These are phyloP conservation scores for Nyctanthes arbortristis DNA, from an alignment of 257 asterid genomes.

Conservation along the genomic window DNA sequence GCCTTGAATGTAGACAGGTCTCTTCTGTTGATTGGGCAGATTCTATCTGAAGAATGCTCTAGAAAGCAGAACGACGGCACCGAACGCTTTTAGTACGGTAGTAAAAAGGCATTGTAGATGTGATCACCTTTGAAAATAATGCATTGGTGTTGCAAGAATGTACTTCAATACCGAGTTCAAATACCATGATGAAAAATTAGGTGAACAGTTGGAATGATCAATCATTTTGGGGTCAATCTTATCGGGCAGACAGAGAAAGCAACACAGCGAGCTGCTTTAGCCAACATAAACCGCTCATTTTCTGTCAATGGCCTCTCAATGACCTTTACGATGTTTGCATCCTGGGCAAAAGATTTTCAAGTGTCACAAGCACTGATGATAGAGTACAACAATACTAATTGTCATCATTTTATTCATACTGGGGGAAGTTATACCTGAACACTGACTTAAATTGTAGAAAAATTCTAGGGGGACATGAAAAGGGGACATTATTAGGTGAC, in stretches of 20 bases:
- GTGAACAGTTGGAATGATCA: background rate
- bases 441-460: too few species aligned
- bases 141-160: background rate
- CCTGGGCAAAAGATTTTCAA: constrained; percentile 44
- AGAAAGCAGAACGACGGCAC: background rate
- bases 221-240: constrained; percentile 74
- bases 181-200: background rate
- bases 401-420: background rate
- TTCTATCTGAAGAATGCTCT: background rate
- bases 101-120: background rate
- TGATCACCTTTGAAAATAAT: background rate
- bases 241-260: constrained; percentile 87
- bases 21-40: background rate
- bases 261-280: constrained; percentile 97
- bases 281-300: constrained; percentile 92
- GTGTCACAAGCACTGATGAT: constrained; percentile 5
- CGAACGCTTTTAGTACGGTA: background rate
- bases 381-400: background rate
- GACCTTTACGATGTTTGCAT: constrained; percentile 85
- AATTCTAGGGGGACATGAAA: too few species aligned
- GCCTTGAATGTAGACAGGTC: background rate
- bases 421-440: background rate
- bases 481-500: too few species aligned
- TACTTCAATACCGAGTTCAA: background rate
- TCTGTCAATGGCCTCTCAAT: constrained; percentile 95